Base-by-base conservation (phyloP, 2,329 filamentous ascomycete genomes). In the Verticillium klebahnii region DNA sequence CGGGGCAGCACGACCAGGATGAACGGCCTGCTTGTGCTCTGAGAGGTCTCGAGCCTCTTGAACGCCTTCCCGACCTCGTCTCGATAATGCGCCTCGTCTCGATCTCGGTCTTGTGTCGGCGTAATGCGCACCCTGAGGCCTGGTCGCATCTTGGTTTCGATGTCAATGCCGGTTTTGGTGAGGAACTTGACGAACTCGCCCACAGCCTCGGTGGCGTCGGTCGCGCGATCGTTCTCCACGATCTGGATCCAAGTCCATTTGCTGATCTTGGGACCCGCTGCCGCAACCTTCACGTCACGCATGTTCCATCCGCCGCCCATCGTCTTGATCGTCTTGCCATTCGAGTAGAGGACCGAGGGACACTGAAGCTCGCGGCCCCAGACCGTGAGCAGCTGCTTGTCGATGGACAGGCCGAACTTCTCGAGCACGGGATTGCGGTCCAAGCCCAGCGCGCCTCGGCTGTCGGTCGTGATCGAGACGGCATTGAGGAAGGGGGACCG, bases 291-390 rank as follows among this genome's bases (percentile, higher is more conserved):
- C 15, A 85, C 79, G 0, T 77, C 72, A 0, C 66, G 73, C 78
- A 94, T 84, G 68, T 93, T 92, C 91, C 91, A 95, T 1, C 81
- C 80, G 0, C 89, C 90, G n/a, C 77, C 74, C 1, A 61, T 64
- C 0, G 83, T 75, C 1, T 58, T 70, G 6, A 81, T 62, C 11
- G 66, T 58, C 5, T 63, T 67, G 39, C 64, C 58, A 67, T 65
- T 8, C 14, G 17, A 7, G 23, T 96, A 97, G 2, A 76, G 71
- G 32, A 96, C 75, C 0, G 66, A 68, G 0, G 92, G 92, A 0
- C 85, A 69, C 0, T 68, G 52, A 0, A 96, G 80, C 50, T 94
- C 83, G 6, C 93, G 87, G 1, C 86, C 93, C 1, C 80, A 79
- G 0, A 97, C 90, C 0, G 89, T 90, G 37, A 96, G 78, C 37